A percentile compares a stretch with the other conserved stretches of the same genome.
Evolutionary conservation across 148 eudicot species (phyloP).

Genomic region (Chenopodium quinoa): DNA sequence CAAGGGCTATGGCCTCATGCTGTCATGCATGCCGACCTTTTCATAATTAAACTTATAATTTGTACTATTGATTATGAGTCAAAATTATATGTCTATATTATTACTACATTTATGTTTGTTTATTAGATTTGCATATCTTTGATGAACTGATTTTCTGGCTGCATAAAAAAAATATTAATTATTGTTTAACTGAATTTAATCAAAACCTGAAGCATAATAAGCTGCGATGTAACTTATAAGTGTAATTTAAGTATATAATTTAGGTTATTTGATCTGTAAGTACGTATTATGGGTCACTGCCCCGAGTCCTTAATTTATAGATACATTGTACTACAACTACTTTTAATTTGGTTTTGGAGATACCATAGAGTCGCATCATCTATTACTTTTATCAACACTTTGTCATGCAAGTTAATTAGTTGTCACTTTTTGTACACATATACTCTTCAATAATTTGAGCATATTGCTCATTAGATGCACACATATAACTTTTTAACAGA

Average conservation of each 20-base stretch:
- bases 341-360: background rate
- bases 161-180: background rate
- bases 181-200: background rate
- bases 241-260: background rate
- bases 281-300: conserved; percentile 15
- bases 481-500: background rate
- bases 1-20: background rate
- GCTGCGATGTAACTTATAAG: background rate
- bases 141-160: conserved; percentile 11
- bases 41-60: background rate
- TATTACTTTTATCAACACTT: background rate
- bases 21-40: background rate
- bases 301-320: conserved; percentile 5
- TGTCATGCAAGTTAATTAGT: background rate
- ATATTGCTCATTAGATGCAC: background rate
- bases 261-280: background rate
- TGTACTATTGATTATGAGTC: background rate
- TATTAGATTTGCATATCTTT: conserved; percentile 5
- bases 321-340: background rate
- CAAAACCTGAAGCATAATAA: background rate
- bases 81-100: background rate
- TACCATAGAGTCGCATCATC: conserved; percentile 22
- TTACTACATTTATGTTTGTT: background rate
- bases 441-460: conserved; percentile 5
- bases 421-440: conserved; percentile 10